A percentile compares a stretch with the other conserved stretches of the same genome.
phyloP scores from a whole-genome alignment of 495 filamentous ascomycete species.

The Hypoxylon fragiforme region DNA sequence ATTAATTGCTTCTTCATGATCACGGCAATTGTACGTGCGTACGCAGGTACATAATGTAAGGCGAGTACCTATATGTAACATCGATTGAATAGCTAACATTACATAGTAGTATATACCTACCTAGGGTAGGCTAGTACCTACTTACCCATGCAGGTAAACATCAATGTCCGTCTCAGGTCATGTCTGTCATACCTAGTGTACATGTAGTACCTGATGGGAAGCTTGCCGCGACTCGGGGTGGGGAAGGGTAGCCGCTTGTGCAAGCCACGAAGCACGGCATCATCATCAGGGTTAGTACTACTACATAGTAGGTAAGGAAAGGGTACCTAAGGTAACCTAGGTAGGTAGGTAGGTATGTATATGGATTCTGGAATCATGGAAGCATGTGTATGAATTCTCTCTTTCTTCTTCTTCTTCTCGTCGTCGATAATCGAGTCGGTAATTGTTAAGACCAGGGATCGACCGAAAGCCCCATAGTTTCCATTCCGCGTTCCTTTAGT shows the following conservation, averaged over 20 bases:
- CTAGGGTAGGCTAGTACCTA: too few species aligned
- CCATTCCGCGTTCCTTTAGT: constrained; percentile 22
- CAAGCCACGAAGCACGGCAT: constrained; percentile 17
- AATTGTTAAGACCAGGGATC: constrained; percentile 7
- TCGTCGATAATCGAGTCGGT: constrained; percentile 14
- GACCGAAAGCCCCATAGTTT: constrained; percentile 25
- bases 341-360: too few species aligned
- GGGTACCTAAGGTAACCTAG: too few species aligned
- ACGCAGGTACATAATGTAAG: constrained; percentile 3
- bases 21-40: not conserved
- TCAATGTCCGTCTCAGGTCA: constrained; percentile 30
- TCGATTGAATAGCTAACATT: too few species aligned
- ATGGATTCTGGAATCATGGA: not conserved
- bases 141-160: too few species aligned
- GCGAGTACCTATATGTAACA: too few species aligned
- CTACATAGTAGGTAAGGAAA: too few species aligned
- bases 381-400: constrained; percentile 12
- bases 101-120: too few species aligned
- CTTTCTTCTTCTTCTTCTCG: constrained; percentile 1
- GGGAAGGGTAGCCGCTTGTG: constrained; percentile 16
- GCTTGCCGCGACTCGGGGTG: constrained; percentile 10
- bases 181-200: constrained; percentile 24
- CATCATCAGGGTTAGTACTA: too few species aligned
- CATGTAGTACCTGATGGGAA: not conserved
- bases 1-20: constrained; percentile 6